Evolutionary conservation across 257 asterid genomes (phyloP).

Genomic region (Nicotiana noctiflora): DNA sequence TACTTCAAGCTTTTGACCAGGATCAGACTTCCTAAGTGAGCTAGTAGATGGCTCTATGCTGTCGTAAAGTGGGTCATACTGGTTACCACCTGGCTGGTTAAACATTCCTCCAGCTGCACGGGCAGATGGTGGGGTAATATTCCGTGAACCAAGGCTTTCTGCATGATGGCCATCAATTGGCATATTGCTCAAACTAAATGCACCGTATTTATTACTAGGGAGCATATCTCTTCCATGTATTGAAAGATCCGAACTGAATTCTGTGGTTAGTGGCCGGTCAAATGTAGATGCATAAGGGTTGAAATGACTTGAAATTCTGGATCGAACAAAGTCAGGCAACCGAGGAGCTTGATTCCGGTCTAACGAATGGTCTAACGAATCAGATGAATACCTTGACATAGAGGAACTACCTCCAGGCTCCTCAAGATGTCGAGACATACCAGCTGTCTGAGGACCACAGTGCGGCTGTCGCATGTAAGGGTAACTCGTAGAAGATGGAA

Average conservation of each 20-base stretch:
- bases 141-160: slow-evolving; percentile 29
- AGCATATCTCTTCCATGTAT: slow-evolving; percentile 34
- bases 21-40: slow-evolving; percentile 36
- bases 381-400: slow-evolving; percentile 34
- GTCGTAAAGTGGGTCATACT: slow-evolving; percentile 86
- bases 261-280: slow-evolving; percentile 55
- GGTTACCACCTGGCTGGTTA: slow-evolving; percentile 41
- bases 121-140: slow-evolving; percentile 33
- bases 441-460: slow-evolving; percentile 30
- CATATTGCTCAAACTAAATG: slow-evolving; percentile 35
- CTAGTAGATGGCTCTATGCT: slow-evolving; percentile 69
- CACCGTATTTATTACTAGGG: slow-evolving; percentile 25
- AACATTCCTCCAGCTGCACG: slow-evolving; percentile 26
- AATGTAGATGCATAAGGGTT: slow-evolving; percentile 66
- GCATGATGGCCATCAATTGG: slow-evolving; percentile 26
- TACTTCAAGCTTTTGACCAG: slow-evolving; percentile 34
- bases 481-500: slow-evolving; percentile 21
- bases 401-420: slow-evolving; percentile 39
- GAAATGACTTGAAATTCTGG: slow-evolving; percentile 48
- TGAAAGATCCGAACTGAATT: slow-evolving; percentile 36
- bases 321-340: slow-evolving; percentile 29
- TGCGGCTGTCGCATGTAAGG: slow-evolving; percentile 35
- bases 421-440: slow-evolving; percentile 25
- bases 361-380: slow-evolving; percentile 33
- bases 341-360: slow-evolving; percentile 40